Conservation (phyloP, 2,329 filamentous ascomycete genomes). For the Fusarium praegraminearum region DNA sequence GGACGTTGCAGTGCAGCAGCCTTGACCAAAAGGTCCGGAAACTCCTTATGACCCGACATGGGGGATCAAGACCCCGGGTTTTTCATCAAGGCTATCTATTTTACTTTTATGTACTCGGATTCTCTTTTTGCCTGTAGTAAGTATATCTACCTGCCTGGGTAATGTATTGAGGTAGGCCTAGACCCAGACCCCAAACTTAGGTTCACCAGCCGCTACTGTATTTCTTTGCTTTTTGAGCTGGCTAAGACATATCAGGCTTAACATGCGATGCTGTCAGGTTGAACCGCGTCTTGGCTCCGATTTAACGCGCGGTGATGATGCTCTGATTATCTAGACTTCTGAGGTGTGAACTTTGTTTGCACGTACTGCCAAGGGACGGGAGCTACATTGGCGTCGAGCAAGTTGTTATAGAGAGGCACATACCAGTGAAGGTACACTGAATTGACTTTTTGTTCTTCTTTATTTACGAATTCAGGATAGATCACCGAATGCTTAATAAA, state of each 20-base stretch:
- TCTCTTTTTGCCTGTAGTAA: conserved; percentile 26
- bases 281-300: conserved; percentile 1
- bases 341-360: conserved; percentile 40
- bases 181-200: neutral
- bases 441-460: neutral
- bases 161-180: neutral
- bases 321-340: conserved; percentile 29
- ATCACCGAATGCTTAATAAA: neutral
- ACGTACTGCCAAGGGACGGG: neutral
- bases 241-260: neutral
- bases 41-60: neutral
- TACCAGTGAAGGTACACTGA: neutral
- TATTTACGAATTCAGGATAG: neutral
- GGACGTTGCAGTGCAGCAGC: conserved; percentile 7
- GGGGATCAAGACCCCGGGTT: neutral
- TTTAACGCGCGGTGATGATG: neutral
- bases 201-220: conserved; percentile 7
- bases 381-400: no score
- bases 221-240: conserved; percentile 5
- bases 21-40: neutral
- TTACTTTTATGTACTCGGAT: neutral
- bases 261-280: neutral
- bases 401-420: no score
- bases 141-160: neutral
- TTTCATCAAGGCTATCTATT: neutral